Evolutionary conservation across 1,284 basidiomycete species (phyloP).

Genomic region (Ceratobasidium sp.): DNA sequence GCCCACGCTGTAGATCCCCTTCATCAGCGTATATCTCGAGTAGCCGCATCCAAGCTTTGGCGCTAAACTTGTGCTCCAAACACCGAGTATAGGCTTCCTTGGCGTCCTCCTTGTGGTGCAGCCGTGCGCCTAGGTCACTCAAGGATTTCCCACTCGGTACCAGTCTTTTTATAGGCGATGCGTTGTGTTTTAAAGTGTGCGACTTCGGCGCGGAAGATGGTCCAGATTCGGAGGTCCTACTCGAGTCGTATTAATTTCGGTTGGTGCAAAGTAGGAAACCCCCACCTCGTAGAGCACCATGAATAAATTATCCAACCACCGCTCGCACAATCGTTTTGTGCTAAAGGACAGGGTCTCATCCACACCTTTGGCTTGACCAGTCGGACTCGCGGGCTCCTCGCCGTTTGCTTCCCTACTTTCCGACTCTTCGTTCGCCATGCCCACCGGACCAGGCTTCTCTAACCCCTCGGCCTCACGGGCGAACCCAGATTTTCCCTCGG

Average conservation of each 20-base stretch:
- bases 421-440: slow-evolving; percentile 51
- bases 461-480: slow-evolving; percentile 46
- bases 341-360: slow-evolving; percentile 84
- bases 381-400: slow-evolving; percentile 40
- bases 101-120: slow-evolving; percentile 97
- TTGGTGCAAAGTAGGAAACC: neutral
- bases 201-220: slow-evolving; percentile 98
- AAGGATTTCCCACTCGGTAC: slow-evolving; percentile 97
- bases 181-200: slow-evolving; percentile 98
- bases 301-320: slow-evolving; percentile 98
- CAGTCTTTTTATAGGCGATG: slow-evolving; percentile 95
- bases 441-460: slow-evolving; percentile 69
- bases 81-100: slow-evolving; percentile 97
- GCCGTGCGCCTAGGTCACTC: slow-evolving; percentile 89
- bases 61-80: slow-evolving; percentile 86
- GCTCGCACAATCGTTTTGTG: slow-evolving; percentile 95
- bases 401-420: slow-evolving; percentile 46
- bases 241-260: neutral
- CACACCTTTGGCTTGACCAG: slow-evolving; percentile 43
- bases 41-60: slow-evolving; percentile 90
- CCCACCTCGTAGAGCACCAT: slow-evolving; percentile 96
- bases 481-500: slow-evolving; percentile 46
- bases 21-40: slow-evolving; percentile 96
- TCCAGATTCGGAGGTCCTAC: slow-evolving; percentile 98
- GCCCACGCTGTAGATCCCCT: slow-evolving; percentile 85